Evolutionary conservation across 352 stramenopile species (phyloP).

Genomic region (Globisporangium middletonii): DNA sequence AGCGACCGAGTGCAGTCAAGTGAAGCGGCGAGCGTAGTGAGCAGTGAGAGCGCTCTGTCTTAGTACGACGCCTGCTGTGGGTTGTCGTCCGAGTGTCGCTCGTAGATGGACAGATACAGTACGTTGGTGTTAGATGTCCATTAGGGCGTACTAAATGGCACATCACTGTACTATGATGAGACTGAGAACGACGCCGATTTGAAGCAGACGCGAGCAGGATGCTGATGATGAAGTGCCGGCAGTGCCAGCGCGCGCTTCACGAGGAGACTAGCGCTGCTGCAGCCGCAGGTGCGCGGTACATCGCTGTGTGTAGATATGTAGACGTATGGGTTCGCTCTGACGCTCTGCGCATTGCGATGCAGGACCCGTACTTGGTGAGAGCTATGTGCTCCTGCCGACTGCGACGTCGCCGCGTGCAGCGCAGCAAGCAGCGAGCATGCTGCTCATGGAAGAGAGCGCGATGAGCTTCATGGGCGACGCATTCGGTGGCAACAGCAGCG

Average conservation of each 20-base stretch:
- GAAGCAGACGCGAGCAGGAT: not conserved
- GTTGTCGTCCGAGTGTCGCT: not conserved
- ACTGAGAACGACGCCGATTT: constrained; percentile 1
- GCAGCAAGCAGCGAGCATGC: constrained; percentile 27
- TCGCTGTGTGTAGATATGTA: constrained; percentile 1
- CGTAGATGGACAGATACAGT: too few relatives aligned
- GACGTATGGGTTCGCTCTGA: too few relatives aligned
- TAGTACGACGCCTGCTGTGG: too few relatives aligned
- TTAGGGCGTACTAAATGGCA: too few relatives aligned
- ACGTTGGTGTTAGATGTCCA: too few relatives aligned
- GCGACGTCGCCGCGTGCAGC: constrained; percentile 41
- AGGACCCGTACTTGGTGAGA: constrained; percentile 47
- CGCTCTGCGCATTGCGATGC: not conserved
- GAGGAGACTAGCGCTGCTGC: constrained; percentile 15
- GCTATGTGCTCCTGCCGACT: constrained; percentile 69
- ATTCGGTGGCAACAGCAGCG: constrained; percentile 7
- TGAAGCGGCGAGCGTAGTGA: not conserved
- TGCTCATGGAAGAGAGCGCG: constrained; percentile 34
- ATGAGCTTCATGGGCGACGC: constrained; percentile 7
- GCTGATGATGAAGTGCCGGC: constrained; percentile 20
- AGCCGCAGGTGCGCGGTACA: constrained; percentile 21
- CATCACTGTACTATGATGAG: not conserved
- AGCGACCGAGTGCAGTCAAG: constrained; percentile 3
- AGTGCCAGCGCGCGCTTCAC: constrained; percentile 26
- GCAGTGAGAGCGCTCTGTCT: not conserved